Evolutionary conservation across 2,329 filamentous ascomycete genomes (phyloP), one percentile per base, ranked within the genome.

Genomic region (Phoma sp.): DNA sequence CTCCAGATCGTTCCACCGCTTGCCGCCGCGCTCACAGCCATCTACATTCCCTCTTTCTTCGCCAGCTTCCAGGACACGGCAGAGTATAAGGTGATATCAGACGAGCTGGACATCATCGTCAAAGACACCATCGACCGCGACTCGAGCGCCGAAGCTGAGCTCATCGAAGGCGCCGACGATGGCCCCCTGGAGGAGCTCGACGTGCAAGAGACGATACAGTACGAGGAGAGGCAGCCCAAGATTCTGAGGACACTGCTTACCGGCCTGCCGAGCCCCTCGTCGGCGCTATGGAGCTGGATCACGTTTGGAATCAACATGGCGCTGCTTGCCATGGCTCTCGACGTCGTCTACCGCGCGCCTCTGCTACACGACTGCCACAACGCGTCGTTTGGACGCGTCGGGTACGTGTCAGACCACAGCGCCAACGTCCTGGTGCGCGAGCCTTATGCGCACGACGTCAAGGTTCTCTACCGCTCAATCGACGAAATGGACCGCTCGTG

Each of bases 341-440:
- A 99, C 73, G 84, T 93, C 35, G 81, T 96, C 13, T 92, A 90
- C 70, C 85, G 90, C 19, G 88, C 89, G 2, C 85, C 86, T 10
- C 74, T 88, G 55, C 83, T 89, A 31, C 83, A 96, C 73, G 86
- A 88, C 4, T 86, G 82, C 24, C 79, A 90, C 25, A 87, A 96
- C 61, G 79, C 96, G 10, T 91, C 92, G 0, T 96, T 99, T 73
- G 90, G 91, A 36, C 85, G 95, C 8, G 80, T 96, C 15, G 95
- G 95, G 24, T 94, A 94, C 72, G 88, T 98, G 25, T 96, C 92
- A 4, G 84, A 90, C 17, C 85, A 82, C 0, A 88, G 88, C 51
- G 95, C 92, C 21, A 92, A 87, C 57, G 82, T 99, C 35, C 78
- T 99, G 25, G 81, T 99, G 41, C 85, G 95, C 53, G 95, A 98